Percentiles rank a stretch among this genome's conserved stretches.
These are phyloP conservation scores for Spizellomyces sp. DNA, from an alignment of 192 early-diverging fungal species.

Conservation along the genomic window DNA sequence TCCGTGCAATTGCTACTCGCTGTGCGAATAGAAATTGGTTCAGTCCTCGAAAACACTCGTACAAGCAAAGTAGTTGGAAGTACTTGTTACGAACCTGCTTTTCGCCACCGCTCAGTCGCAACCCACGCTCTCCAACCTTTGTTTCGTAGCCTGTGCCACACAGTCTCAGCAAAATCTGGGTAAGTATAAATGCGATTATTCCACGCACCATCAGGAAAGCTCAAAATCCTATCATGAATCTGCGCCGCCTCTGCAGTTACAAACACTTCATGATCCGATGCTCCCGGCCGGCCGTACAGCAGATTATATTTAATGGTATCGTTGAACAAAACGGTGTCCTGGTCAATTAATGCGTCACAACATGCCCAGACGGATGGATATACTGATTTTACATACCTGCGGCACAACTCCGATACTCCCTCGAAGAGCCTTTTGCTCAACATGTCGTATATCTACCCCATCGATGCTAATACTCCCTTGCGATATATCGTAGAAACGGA, in stretches of 20 bases:
- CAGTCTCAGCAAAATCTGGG: conserved; percentile 43
- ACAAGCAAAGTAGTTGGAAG: background rate
- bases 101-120: conserved; percentile 55
- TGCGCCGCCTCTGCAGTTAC: conserved; percentile 73
- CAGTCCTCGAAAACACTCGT: background rate
- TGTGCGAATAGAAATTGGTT: conserved; percentile 56
- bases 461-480: conserved; percentile 85
- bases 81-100: background rate
- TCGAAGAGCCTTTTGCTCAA: conserved; percentile 74
- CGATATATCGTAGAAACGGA: conserved; percentile 88
- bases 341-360: conserved; percentile 8
- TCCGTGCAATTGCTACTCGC: conserved; percentile 82
- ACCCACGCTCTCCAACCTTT: conserved; percentile 56
- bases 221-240: conserved; percentile 76
- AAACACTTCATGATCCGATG: conserved; percentile 68
- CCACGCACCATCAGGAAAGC: conserved; percentile 70
- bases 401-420: conserved; percentile 90
- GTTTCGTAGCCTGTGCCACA: conserved; percentile 59
- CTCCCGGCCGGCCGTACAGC: conserved; percentile 66
- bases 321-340: conserved; percentile 96
- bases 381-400: conserved; percentile 31
- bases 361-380: background rate
- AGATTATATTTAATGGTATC: conserved; percentile 95
- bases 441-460: conserved; percentile 71
- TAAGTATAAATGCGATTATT: conserved; percentile 3